Evolutionary conservation across 441 rosid species (phyloP), one percentile per base, ranked within the genome.

Genomic region (Adansonia gregorii): DNA sequence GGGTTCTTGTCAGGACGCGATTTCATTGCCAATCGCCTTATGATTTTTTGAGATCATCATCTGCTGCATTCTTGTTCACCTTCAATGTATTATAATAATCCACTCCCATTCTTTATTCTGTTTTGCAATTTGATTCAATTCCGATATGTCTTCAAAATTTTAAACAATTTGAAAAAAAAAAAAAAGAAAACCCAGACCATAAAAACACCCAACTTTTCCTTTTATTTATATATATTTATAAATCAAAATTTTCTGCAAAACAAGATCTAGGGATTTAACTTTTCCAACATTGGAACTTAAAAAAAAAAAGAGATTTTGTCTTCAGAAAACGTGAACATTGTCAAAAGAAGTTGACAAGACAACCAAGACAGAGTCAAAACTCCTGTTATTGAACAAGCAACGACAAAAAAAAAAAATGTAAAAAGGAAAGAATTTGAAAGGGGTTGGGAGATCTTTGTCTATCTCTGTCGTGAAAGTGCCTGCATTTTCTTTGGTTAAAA

Each of bases 1-100:
- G 95, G 98, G 84, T 95, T 93, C 89, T 95, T 95, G 76, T 94
- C 98, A 69, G 98, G 99, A 80, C 93, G 98, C 97, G 97, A 93
- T 88, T 91, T 91, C 98, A 90, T 93, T 55, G 97, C 98, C 85
- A 92, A 73, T 88, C 22, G 89, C 79, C 95, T 81, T 95, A 93
- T 8, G 98, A 85, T 85, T 88, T 95, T 92, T 95, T 95, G 20
- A 95, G 84, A 84, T 95, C 98, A 46, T 93, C 99, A 0, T 95
- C 99, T 11, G 96, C 83, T 24, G 97, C 97, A 80, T 81, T 89
- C 79, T 71, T 88, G 76, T 90, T 48, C 79, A 93, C 98, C 84
- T 90, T 92, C 91, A 95, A 76, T 80, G 88, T 65, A 63, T 82
- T 83, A 78, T 95, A 92, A 81, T 93, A 95, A 92, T 95, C 97